Conservation (phyloP, 2,329 filamentous ascomycete genomes). For the Hymenoscyphus scutula region DNA sequence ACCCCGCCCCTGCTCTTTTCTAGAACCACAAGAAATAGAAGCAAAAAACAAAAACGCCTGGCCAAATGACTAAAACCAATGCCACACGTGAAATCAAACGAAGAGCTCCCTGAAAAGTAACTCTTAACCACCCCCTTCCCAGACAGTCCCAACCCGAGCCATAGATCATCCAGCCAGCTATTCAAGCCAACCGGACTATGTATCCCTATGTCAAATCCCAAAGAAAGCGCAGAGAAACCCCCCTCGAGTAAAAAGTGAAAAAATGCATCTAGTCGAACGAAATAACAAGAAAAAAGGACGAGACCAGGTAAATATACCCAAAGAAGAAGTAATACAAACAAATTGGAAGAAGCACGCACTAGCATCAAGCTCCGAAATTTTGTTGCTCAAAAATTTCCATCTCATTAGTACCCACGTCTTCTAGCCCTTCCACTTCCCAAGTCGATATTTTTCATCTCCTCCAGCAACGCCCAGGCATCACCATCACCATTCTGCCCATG, state of each 20-base stretch:
- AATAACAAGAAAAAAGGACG: not conserved
- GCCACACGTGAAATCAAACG: not conserved
- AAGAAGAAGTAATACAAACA: slow-evolving; percentile 2
- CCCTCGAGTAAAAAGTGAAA: not conserved
- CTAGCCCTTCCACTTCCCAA: slow-evolving; percentile 55
- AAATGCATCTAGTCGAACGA: not conserved
- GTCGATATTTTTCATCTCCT: slow-evolving; percentile 69
- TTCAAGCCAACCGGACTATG: not conserved
- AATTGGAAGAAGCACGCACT: not conserved
- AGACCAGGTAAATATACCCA: not conserved
- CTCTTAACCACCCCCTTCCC: no score
- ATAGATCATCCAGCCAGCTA: not conserved
- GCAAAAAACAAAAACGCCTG: not conserved
- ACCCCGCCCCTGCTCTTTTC: not conserved
- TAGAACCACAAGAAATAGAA: no score
- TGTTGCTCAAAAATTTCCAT: not conserved
- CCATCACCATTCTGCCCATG: slow-evolving; percentile 33
- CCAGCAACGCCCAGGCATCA: slow-evolving; percentile 58
- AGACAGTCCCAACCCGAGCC: not conserved
- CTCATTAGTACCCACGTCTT: slow-evolving; percentile 27
- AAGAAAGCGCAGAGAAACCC: not conserved
- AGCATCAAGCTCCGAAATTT: not conserved
- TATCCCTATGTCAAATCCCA: slow-evolving; percentile 4
- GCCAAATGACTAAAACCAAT: not conserved
- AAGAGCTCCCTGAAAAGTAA: not conserved